A percentile compares a stretch with the other conserved stretches of the same genome.
These are phyloP conservation scores for Coniella vitis DNA, from an alignment of 2,329 filamentous ascomycete genomes.

Conservation along the genomic window DNA sequence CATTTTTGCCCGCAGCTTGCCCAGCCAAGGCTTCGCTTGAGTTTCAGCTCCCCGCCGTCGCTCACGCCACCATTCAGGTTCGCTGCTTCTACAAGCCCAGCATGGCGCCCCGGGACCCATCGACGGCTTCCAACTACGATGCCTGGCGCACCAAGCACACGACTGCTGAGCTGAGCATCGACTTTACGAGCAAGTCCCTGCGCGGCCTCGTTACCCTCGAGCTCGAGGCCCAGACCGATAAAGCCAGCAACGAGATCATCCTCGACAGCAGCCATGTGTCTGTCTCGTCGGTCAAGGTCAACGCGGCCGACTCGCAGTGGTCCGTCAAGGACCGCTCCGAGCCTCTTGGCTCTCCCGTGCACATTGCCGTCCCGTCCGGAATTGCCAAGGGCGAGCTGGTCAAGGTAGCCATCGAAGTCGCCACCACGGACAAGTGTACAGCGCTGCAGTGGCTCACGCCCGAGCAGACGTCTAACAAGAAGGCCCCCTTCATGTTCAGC, in stretches of 20 bases:
- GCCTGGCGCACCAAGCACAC: slow-evolving; percentile 82
- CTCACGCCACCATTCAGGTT: slow-evolving; percentile 9
- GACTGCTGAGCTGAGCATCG: slow-evolving; percentile 70
- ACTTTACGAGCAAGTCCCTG: slow-evolving; percentile 74
- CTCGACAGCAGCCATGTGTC: slow-evolving; percentile 83
- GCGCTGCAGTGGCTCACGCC: slow-evolving; percentile 94
- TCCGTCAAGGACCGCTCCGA: slow-evolving; percentile 61
- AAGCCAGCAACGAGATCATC: slow-evolving; percentile 67
- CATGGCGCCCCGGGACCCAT: slow-evolving; percentile 63
- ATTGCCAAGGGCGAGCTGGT: slow-evolving; percentile 46
- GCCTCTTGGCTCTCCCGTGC: slow-evolving; percentile 68
- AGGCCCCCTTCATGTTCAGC: slow-evolving; percentile 95
- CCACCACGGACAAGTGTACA: slow-evolving; percentile 83
- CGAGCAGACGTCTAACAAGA: slow-evolving; percentile 90
- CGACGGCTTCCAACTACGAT: slow-evolving; percentile 87
- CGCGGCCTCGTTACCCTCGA: slow-evolving; percentile 70
- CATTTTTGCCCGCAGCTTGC: not conserved
- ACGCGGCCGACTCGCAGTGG: slow-evolving; percentile 57
- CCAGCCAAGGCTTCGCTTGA: slow-evolving; percentile 3
- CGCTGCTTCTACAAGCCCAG: slow-evolving; percentile 21
- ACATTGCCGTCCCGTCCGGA: slow-evolving; percentile 53
- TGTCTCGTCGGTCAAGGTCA: slow-evolving; percentile 63
- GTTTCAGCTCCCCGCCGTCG: not conserved
- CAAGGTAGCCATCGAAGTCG: slow-evolving; percentile 57
- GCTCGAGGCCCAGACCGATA: slow-evolving; percentile 70